A percentile compares a stretch with the other conserved stretches of the same genome.
Evolutionary conservation across 139 green algal genomes (phyloP).

Genomic region (Ettlia oleoabundans): DNA sequence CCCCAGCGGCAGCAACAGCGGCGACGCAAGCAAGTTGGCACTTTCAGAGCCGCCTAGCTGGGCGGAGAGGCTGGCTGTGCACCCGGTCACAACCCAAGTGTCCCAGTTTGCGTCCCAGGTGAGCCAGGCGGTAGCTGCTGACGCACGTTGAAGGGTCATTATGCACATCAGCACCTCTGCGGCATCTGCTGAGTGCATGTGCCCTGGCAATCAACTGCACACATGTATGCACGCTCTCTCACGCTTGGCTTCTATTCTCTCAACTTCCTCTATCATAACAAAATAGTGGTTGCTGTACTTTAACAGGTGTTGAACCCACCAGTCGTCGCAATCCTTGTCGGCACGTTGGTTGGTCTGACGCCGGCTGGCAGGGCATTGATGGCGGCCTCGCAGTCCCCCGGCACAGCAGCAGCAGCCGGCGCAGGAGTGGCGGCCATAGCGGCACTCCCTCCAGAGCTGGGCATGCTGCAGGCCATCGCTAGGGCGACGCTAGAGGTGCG

Average conservation of each 20-base stretch:
- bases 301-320: conserved; percentile 66
- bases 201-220: no score
- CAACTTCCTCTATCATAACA: no score
- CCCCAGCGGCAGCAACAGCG: conserved; percentile 5
- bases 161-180: no score
- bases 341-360: conserved; percentile 58
- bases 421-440: background rate
- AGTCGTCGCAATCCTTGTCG: conserved; percentile 59
- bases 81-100: background rate
- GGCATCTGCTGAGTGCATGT: no score
- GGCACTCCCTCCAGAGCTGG: conserved; percentile 50
- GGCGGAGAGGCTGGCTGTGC: background rate
- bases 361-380: conserved; percentile 52
- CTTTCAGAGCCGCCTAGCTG: background rate
- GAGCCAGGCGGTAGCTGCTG: no score
- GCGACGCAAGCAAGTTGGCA: background rate
- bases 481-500: conserved; percentile 50
- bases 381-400: conserved; percentile 23
- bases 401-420: background rate
- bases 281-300: no score
- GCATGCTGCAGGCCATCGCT: conserved; percentile 37
- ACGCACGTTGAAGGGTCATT: no score
- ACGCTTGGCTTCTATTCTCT: no score
- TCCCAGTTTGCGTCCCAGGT: conserved; percentile 8
- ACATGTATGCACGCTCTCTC: no score